Evolutionary conservation across 2,329 filamentous ascomycete genomes (phyloP).

Genomic region (Phyllosticta capitalensis): DNA sequence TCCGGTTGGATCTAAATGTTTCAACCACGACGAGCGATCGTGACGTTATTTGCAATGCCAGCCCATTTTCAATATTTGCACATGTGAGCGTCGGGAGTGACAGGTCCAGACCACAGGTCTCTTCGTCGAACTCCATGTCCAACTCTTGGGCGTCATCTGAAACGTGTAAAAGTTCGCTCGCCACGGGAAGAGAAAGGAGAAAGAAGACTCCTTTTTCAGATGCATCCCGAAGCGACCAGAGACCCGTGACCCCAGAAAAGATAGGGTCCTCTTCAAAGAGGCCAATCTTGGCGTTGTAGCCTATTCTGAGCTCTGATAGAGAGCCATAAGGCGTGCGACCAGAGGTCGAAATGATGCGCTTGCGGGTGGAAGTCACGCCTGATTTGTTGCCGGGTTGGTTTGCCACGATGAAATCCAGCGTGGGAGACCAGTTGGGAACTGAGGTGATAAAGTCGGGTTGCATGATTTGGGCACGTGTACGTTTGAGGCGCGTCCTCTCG

Average conservation of each 20-base stretch:
- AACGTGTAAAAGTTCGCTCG: slow-evolving; percentile 22
- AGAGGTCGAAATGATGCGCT: slow-evolving; percentile 29
- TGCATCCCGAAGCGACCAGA: slow-evolving; percentile 26
- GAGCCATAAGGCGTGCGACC: slow-evolving; percentile 35
- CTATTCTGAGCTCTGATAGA: slow-evolving; percentile 34
- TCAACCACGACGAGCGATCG: slow-evolving; percentile 19
- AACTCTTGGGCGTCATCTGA: slow-evolving; percentile 13
- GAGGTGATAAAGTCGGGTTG: slow-evolving; percentile 44
- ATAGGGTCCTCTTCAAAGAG: slow-evolving; percentile 18
- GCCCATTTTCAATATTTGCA: slow-evolving; percentile 15
- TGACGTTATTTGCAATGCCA: slow-evolving; percentile 24
- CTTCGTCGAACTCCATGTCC: slow-evolving; percentile 11
- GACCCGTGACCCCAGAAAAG: slow-evolving; percentile 24
- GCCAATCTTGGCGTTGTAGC: slow-evolving; percentile 29
- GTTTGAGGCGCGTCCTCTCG: slow-evolving; percentile 26
- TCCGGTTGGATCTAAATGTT: neutral
- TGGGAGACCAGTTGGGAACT: slow-evolving; percentile 53
- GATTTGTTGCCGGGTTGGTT: neutral
- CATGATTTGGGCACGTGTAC: slow-evolving; percentile 33
- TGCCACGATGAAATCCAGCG: slow-evolving; percentile 38
- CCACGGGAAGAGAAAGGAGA: slow-evolving; percentile 26
- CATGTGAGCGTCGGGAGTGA: slow-evolving; percentile 24
- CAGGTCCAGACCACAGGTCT: slow-evolving; percentile 21
- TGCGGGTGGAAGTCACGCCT: slow-evolving; percentile 11
- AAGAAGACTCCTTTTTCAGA: slow-evolving; percentile 25